These are phyloP conservation scores for Umbelopsis ramanniana DNA, from an alignment of 192 early-diverging fungal species.

Conservation along the genomic window DNA sequence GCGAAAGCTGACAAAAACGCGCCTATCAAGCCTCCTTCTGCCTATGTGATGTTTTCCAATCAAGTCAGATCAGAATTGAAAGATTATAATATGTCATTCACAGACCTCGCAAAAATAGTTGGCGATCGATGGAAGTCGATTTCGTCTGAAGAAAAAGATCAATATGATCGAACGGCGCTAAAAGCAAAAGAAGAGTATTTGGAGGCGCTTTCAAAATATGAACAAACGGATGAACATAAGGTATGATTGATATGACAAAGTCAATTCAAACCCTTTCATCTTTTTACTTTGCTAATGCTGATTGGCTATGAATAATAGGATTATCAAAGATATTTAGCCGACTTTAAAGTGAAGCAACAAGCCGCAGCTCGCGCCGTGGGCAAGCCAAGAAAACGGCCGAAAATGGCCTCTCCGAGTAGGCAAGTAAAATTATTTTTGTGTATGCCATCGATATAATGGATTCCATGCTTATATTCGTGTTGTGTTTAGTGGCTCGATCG, in stretches of 20 bases:
- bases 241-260: neutral
- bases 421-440: neutral
- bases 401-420: constrained; percentile 13
- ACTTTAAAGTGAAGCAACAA: constrained; percentile 42
- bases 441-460: neutral
- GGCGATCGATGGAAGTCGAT: constrained; percentile 49
- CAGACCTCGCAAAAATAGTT: constrained; percentile 48
- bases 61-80: constrained; percentile 38
- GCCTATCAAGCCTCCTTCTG: constrained; percentile 48
- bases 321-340: constrained; percentile 42
- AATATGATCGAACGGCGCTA: constrained; percentile 37
- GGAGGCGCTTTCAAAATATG: constrained; percentile 31
- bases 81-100: constrained; percentile 39
- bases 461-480: neutral
- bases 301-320: neutral
- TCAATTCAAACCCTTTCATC: neutral
- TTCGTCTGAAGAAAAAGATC: constrained; percentile 32
- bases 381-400: constrained; percentile 31
- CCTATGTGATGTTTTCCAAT: constrained; percentile 52
- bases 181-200: constrained; percentile 44
- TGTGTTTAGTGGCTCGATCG: constrained; percentile 1
- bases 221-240: constrained; percentile 29
- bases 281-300: neutral
- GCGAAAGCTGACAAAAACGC: constrained; percentile 48
- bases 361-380: constrained; percentile 29